Evolutionary conservation across 345 rosid species (phyloP), one percentile per base, ranked within the genome.

Genomic region (Laguncularia racemosa): DNA sequence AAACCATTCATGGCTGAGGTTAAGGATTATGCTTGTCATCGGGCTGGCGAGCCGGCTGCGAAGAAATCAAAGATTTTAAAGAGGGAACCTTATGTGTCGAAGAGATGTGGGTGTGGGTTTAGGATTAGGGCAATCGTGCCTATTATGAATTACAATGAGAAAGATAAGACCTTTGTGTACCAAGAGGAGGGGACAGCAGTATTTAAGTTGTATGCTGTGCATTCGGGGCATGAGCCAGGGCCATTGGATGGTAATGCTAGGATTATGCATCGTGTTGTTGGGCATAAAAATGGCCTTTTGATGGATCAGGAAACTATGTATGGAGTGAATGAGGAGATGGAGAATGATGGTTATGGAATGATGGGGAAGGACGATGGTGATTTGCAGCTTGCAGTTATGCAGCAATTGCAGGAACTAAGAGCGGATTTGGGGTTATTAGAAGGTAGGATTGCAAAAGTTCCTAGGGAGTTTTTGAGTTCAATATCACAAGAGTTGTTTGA

Each of bases 1-100:
- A 93, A 93, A 74, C 97, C 99, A 0, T 93, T 93, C 67, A 89
- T 93, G 97, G 99, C 99, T 0, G 99, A 93, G 78, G 99, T 93
- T 55, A 93, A 89, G 76, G 99, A 93, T 78, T 93, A 93, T 74
- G 99, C 99, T n/a, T 93, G 99, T 65, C 99, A 93, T 45, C 80
- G 99, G 73, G 99, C 99, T 17, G 97, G 99, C 16, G 95, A 93
- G 74, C 99, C 97, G 3, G 84, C 73, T 0, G 77, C 83, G 0
- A 89, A 89, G 86, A 93, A 83, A 78, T 82, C 99, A 1, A 85
- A 75, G 83, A 75, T 89, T 72, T 61, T 89, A 82, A 93, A 89
- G 81, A 89, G 99, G 74, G 99, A 93, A 72, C 97, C 97, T 7
- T 93, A 93, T 75, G 97, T 86, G 2, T 93, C 99, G 0, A 93